phyloP scores from a whole-genome alignment of 352 stramenopile species.

The Plasmopara viticola region DNA sequence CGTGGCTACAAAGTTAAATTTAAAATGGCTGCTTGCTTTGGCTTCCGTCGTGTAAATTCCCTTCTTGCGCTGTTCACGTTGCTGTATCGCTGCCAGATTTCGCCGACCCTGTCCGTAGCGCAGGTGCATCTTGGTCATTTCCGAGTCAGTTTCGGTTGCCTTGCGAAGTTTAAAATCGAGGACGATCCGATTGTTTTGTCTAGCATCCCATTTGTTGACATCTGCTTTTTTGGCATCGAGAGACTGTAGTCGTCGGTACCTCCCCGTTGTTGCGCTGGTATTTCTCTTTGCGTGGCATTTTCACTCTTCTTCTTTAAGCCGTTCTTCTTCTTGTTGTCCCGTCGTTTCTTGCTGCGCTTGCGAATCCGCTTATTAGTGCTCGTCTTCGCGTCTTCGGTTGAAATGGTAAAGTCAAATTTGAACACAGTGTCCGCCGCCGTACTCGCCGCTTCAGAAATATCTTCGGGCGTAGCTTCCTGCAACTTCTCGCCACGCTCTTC shows the following conservation, averaged over 20 bases:
- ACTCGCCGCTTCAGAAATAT: slow-evolving; percentile 21
- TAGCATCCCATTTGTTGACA: slow-evolving; percentile 3
- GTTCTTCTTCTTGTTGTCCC: slow-evolving; percentile 11
- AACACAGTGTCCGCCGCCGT: slow-evolving; percentile 33
- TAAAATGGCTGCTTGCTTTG: slow-evolving; percentile 15
- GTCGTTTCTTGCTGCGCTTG: slow-evolving; percentile 27
- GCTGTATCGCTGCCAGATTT: slow-evolving; percentile 44
- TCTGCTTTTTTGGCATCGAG: slow-evolving; percentile 6
- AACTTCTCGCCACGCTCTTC: slow-evolving; percentile 23
- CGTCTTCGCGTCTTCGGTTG: background rate
- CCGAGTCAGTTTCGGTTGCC: slow-evolving; percentile 52
- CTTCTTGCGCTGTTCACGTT: slow-evolving; percentile 38
- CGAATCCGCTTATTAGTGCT: slow-evolving; percentile 25
- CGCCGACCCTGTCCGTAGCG: slow-evolving; percentile 53
- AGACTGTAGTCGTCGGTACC: slow-evolving; percentile 10
- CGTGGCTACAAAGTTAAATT: slow-evolving; percentile 30
- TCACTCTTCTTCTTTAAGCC: slow-evolving; percentile 7
- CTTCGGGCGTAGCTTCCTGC: slow-evolving; percentile 27
- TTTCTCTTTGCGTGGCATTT: slow-evolving; percentile 1
- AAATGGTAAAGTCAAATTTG: slow-evolving; percentile 44
- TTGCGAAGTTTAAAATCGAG: slow-evolving; percentile 52
- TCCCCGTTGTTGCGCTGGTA: slow-evolving; percentile 11
- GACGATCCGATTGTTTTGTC: slow-evolving; percentile 9
- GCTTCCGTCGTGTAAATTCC: background rate
- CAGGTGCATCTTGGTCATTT: slow-evolving; percentile 68